Conservation (phyloP, 352 stramenopile species). For the Phytophthora quininea region DNA sequence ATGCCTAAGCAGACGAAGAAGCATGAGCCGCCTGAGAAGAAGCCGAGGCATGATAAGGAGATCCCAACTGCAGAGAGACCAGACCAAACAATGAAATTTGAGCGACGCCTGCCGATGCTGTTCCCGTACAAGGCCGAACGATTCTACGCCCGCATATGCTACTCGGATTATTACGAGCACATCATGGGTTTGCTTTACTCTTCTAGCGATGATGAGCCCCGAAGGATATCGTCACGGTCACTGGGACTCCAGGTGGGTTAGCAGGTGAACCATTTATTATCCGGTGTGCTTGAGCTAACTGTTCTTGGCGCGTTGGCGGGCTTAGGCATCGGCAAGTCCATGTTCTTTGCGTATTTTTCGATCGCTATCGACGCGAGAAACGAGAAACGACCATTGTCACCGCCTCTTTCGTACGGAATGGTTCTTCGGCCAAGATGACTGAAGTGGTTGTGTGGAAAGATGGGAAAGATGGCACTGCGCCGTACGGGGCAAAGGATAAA, state of each 20-base stretch:
- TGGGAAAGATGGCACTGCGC: background rate
- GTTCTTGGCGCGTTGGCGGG: background rate
- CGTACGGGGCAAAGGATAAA: background rate
- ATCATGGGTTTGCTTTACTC: background rate
- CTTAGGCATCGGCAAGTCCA: constrained; percentile 10
- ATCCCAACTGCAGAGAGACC: too few relatives aligned
- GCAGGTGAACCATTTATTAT: too few relatives aligned
- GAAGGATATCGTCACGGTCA: background rate
- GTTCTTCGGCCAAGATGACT: background rate
- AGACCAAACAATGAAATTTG: too few relatives aligned
- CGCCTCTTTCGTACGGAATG: background rate
- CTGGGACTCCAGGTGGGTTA: constrained; percentile 1
- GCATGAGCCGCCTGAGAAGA: too few relatives aligned
- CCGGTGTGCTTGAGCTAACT: background rate
- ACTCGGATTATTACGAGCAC: background rate
- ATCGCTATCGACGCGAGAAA: background rate
- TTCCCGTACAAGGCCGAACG: too few relatives aligned
- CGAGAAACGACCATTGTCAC: background rate
- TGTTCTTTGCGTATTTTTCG: constrained; percentile 10
- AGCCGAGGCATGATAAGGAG: too few relatives aligned
- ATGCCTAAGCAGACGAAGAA: too few relatives aligned
- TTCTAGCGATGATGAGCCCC: too few relatives aligned
- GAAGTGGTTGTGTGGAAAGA: constrained; percentile 3
- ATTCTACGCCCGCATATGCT: background rate
- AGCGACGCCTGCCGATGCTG: too few relatives aligned